Evolutionary conservation across 2,329 filamentous ascomycete genomes (phyloP).

Genomic region (Coniella lustricola): DNA sequence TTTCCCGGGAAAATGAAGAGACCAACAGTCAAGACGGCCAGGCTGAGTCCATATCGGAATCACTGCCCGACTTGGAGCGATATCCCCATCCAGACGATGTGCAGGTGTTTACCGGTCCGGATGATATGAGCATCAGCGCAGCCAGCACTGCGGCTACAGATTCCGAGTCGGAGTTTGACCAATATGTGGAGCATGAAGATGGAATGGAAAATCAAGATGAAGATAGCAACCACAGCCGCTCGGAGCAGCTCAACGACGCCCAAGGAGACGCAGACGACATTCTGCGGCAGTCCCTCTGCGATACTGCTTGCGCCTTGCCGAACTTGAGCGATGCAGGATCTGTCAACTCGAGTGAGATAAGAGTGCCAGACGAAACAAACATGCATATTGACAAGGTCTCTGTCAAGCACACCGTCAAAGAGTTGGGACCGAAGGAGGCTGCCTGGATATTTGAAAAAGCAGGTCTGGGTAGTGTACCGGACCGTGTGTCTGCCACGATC

Average conservation of each 20-base stretch:
- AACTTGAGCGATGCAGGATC: constrained; percentile 15
- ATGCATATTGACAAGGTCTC: constrained; percentile 31
- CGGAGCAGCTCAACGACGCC: not conserved
- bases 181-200: constrained; percentile 36
- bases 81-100: constrained; percentile 41
- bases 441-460: constrained; percentile 27
- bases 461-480: constrained; percentile 26
- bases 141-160: constrained; percentile 21
- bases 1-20: constrained; percentile 39
- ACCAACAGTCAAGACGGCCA: constrained; percentile 45
- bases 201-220: constrained; percentile 26
- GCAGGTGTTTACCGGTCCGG: constrained; percentile 44
- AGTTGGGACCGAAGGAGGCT: constrained; percentile 35
- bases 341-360: constrained; percentile 37
- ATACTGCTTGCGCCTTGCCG: constrained; percentile 17
- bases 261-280: constrained; percentile 37
- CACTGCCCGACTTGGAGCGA: constrained; percentile 12
- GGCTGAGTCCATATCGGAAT: constrained; percentile 17
- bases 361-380: constrained; percentile 29
- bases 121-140: constrained; percentile 24
- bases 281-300: constrained; percentile 35
- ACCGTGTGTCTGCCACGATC: constrained; percentile 34
- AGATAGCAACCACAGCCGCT: not conserved
- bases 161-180: constrained; percentile 22
- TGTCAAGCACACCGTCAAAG: constrained; percentile 39